Evolutionary conservation across 2,329 filamentous ascomycete species (phyloP), one percentile per base, ranked within the genome.

Genomic region (Fusarium pseudoanthophilum): DNA sequence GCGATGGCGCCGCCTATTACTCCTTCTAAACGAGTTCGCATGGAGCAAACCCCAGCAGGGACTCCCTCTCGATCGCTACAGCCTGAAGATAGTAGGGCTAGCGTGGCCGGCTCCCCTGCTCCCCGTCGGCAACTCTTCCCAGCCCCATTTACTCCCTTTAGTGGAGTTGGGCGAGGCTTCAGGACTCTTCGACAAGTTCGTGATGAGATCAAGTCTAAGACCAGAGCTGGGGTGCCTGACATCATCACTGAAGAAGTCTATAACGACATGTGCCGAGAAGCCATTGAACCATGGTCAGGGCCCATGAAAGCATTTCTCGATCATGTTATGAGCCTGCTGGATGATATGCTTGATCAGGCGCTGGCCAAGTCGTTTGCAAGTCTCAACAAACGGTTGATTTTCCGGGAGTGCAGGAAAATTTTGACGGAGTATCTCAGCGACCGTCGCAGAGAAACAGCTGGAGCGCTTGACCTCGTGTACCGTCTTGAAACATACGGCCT

Each of bases 181-280:
- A 82, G 86, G 37, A 86, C 85, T 2, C 81, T 90, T 5, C 80
- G 80, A 7, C 82, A 87, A 42, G 88, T 93, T 4, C 85, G 87
- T 0, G 80, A 83, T 0, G 85, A 90, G 16, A 91, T 92, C 20
- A 80, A 83, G 24, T 81, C 84, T 8, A 88, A 88, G 18, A 87
- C 87, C 32, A 84, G 84, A 24, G 86, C 89, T 0, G 90, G 91
- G 0, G 84, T 91, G 73, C 90, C 89, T 0, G 86, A 87, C 11
- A 84, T 90, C 1, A 87, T 90, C 1, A 87, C 90, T 0, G 86
- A 88, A 0, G 87, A 89, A 42, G 90, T 92, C 0, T 89, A 91
- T 28, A 87, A 90, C 34, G 84, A 84, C 0, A 83, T 93, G 21
- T 90, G 88, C 51, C 82, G 85, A 21, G 81, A 87, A n/a, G 87